Conservation (phyloP, 148 eudicot species). For the Fallopia convolvulus region DNA sequence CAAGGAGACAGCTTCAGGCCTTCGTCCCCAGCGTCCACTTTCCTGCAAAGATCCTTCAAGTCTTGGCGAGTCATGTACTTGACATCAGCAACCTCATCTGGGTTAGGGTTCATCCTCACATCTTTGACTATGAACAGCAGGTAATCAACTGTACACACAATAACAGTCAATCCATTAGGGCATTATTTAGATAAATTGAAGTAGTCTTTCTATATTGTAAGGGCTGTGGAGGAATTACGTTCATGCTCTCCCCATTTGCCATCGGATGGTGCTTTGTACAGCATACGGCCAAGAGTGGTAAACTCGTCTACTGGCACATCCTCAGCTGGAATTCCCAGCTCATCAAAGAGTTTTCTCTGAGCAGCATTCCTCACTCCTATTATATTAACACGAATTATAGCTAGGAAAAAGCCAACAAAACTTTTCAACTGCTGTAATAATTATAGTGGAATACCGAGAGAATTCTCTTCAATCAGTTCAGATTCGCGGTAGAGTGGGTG, state of each 20-base stretch:
- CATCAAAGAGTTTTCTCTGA: constrained; percentile 91
- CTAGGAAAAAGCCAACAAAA: not conserved
- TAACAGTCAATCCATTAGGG: not conserved
- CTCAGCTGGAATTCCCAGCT: constrained; percentile 84
- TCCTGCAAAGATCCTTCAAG: constrained; percentile 66
- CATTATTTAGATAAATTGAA: not conserved
- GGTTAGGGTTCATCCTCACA: constrained; percentile 68
- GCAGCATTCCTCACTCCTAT: constrained; percentile 96
- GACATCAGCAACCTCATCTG: constrained; percentile 78
- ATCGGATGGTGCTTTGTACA: constrained; percentile 96
- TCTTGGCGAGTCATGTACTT: constrained; percentile 64
- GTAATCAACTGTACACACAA: constrained; percentile 62
- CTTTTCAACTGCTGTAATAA: not conserved
- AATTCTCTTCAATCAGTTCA: constrained; percentile 67
- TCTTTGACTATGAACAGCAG: constrained; percentile 78
- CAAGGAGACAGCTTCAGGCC: constrained; percentile 89
- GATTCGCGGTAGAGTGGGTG: constrained; percentile 83
- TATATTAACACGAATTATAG: not conserved
- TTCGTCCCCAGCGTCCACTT: constrained; percentile 91
- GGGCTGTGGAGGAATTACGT: constrained; percentile 31
- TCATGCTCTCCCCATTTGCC: constrained; percentile 99
- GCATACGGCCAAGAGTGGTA: constrained; percentile 78
- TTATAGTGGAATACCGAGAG: constrained; percentile 44
- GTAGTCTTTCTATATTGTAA: not conserved
- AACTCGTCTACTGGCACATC: constrained; percentile 94